Evolutionary conservation across 805 yeast genomes (phyloP), one percentile per base, ranked within the genome.

Genomic region (Hanseniaspora hatyaiensis): DNA sequence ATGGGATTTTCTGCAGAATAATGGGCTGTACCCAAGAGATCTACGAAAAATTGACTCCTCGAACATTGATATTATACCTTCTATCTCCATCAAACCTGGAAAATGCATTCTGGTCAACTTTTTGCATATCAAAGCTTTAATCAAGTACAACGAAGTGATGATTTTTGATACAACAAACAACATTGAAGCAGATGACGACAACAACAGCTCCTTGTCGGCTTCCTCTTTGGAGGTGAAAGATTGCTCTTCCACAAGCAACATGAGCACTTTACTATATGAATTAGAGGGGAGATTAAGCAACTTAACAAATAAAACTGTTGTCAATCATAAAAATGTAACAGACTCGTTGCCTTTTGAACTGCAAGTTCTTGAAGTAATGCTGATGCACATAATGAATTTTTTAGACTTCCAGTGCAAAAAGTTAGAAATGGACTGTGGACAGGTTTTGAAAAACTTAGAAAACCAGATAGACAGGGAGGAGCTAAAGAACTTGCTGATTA

Each of bases 91-190:
- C 19, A 72, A 96, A 51, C 72, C 77, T 13, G 76, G 76, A 52
- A 46, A 75, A 65, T 81, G 94, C 45, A 82, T 89, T 16, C 67
- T 92, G 47, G 77, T 92, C 41, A 88, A 87, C 59, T 64, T 92
- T 57, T 65, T 92, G 32, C 92, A 88, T 60, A 86, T 92, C 42
- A 82, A 92, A 54, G 97, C 96, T 1, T 69, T 92, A 40, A 76
- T 92, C n/a, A 83, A 82, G 56, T 72, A 75, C 34, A 85, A 89
- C 56, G 68, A 72, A 52, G 94, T 92, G 8, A 72, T 83, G 65
- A 73, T 92, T 1, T 92, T 92, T 62, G 97, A 92, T 45, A 73
- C 80, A 0, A 54, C 62, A 5, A 65, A 64, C 47, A 43, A 38
- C n/a, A 31, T 15, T 24, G 40, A 28, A 12, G 9, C 15, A 4